Evolutionary conservation across 352 stramenopile species (phyloP).

Genomic region (Pythium angustatum): DNA sequence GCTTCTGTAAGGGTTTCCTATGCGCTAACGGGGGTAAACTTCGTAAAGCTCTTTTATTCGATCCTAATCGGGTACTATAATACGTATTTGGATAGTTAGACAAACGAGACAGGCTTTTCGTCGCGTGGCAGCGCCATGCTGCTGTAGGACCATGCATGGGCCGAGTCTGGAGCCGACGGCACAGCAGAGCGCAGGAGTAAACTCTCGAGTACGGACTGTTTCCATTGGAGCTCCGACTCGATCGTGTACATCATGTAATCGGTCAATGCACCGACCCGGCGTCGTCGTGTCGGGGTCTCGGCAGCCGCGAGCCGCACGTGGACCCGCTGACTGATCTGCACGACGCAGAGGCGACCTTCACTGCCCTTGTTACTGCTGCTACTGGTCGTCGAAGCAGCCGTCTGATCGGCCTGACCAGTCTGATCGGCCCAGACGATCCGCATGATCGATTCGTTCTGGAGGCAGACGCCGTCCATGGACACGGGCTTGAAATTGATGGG

Average conservation of each 20-base stretch:
- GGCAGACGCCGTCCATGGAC: conserved; percentile 19
- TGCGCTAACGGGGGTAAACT: no score
- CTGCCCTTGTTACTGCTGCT: no score
- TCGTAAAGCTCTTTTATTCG: no score
- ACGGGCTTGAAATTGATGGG: conserved; percentile 22
- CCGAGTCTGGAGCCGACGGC: background rate
- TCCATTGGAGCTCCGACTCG: conserved; percentile 21
- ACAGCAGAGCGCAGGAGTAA: conserved; percentile 1
- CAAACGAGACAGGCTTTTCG: no score
- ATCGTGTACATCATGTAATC: conserved; percentile 24
- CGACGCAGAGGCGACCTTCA: background rate
- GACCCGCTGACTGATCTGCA: conserved; percentile 19
- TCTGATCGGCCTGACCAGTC: no score
- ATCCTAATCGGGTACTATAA: no score
- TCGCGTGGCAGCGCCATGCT: background rate
- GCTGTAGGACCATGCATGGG: background rate
- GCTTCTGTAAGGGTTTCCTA: no score
- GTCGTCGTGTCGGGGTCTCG: conserved; percentile 16
- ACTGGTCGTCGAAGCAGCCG: no score
- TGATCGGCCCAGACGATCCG: conserved; percentile 15
- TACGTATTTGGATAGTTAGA: no score
- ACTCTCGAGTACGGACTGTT: conserved; percentile 21
- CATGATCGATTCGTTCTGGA: conserved; percentile 18
- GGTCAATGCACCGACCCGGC: conserved; percentile 17
- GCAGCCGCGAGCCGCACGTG: conserved; percentile 7